Evolutionary conservation across 768 basidiomycete species (phyloP).

Genomic region (Crepidotus variabilis): DNA sequence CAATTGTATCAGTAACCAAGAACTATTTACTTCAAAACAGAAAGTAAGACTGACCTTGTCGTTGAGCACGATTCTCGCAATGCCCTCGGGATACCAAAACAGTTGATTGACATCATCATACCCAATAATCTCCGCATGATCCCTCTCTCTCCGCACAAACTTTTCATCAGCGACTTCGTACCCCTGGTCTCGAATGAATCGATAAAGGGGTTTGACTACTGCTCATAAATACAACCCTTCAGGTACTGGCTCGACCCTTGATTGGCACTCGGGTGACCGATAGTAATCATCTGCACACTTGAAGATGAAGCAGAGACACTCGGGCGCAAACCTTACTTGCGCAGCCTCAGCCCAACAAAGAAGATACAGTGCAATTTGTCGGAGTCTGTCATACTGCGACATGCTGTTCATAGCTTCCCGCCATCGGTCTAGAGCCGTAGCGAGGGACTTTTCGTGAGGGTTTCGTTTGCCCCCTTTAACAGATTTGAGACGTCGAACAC

Average conservation of each 20-base stretch:
- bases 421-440: slow-evolving; percentile 89
- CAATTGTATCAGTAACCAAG: slow-evolving; percentile 3
- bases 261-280: slow-evolving; percentile 97
- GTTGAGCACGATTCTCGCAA: slow-evolving; percentile 81
- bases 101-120: slow-evolving; percentile 99
- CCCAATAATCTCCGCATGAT: slow-evolving; percentile 93
- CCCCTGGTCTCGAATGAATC: slow-evolving; percentile 95
- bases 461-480: slow-evolving; percentile 48
- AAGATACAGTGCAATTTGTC: slow-evolving; percentile 93
- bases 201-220: slow-evolving; percentile 91
- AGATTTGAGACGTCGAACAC: slow-evolving; percentile 78
- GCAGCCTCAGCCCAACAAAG: slow-evolving; percentile 99
- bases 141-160: slow-evolving; percentile 88
- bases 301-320: slow-evolving; percentile 99
- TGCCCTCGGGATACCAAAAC: slow-evolving; percentile 99
- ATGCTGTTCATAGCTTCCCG: slow-evolving; percentile 98
- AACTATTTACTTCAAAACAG: not conserved
- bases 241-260: slow-evolving; percentile 83
- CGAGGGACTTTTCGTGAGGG: slow-evolving; percentile 60
- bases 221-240: slow-evolving; percentile 93
- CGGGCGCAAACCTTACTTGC: slow-evolving; percentile 94
- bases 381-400: slow-evolving; percentile 95
- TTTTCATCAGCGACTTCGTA: slow-evolving; percentile 96
- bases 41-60: slow-evolving; percentile 66
- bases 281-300: slow-evolving; percentile 99